Conservation (phyloP, 2,329 filamentous ascomycete genomes). For the Sporothrix brasiliensis region DNA sequence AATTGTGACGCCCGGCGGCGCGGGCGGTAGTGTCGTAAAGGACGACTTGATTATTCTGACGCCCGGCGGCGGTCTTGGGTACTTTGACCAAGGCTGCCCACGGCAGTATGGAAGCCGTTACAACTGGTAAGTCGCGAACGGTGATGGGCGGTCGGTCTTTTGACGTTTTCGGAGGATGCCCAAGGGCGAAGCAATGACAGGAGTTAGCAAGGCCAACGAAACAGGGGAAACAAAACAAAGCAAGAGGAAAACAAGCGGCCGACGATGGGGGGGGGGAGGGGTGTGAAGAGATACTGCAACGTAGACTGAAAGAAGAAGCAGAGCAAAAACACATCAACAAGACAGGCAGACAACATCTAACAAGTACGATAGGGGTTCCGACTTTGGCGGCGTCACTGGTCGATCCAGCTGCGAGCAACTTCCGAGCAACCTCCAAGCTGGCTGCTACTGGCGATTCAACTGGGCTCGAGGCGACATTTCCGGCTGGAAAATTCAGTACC, state of each 20-base stretch:
- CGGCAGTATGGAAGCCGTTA: neutral
- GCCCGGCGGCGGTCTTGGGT: neutral
- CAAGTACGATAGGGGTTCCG: neutral
- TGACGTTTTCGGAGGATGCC: neutral
- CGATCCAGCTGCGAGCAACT: neutral
- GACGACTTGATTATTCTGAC: neutral
- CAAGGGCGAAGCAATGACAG: neutral
- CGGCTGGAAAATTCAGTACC: constrained; percentile 25
- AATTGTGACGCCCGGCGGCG: neutral
- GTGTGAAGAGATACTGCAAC: neutral
- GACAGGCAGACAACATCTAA: neutral
- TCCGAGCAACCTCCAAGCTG: constrained; percentile 28
- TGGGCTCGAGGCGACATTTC: constrained; percentile 32
- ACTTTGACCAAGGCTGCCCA: neutral
- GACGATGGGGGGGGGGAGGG: too few species aligned
- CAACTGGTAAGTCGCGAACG: neutral
- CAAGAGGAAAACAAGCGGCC: neutral
- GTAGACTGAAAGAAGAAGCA: neutral
- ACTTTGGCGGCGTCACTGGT: neutral
- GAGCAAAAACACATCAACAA: neutral
- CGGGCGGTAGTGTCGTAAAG: neutral
- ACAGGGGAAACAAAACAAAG: neutral
- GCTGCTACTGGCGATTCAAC: constrained; percentile 34
- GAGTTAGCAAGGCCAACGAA: neutral
- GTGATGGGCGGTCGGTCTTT: neutral